These are phyloP conservation scores for Rhodamnia argentea DNA, from an alignment of 345 rosid species.

Conservation along the genomic window DNA sequence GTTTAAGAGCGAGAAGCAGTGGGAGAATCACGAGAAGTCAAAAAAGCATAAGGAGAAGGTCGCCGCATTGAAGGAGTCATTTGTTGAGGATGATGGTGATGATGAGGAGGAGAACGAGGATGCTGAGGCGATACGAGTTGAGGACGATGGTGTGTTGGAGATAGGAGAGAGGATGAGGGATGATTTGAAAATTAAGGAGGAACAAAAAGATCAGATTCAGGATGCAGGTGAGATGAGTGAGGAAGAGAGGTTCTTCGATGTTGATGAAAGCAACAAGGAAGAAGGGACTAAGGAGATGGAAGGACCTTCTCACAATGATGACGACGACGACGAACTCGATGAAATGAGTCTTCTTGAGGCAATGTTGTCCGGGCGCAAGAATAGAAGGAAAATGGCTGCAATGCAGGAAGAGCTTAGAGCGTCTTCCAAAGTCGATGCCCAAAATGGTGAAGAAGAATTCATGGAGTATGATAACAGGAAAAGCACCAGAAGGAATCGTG, in stretches of 20 bases:
- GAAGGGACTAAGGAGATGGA: background rate
- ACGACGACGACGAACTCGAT: slow-evolving; percentile 25
- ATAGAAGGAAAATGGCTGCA: slow-evolving; percentile 18
- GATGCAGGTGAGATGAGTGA: slow-evolving; percentile 6
- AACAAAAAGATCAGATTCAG: slow-evolving; percentile 8
- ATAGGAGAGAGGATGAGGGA: slow-evolving; percentile 35
- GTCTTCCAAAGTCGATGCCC: slow-evolving; percentile 7
- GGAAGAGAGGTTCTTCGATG: background rate
- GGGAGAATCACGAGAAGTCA: slow-evolving; percentile 96
- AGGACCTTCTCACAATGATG: slow-evolving; percentile 6
- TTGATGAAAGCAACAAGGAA: background rate
- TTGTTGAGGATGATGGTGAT: slow-evolving; percentile 21
- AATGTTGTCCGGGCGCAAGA: slow-evolving; percentile 49
- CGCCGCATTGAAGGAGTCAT: slow-evolving; percentile 55
- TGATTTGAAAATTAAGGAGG: slow-evolving; percentile 17
- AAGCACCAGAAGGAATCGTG: slow-evolving; percentile 32
- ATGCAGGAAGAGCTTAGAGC: slow-evolving; percentile 15
- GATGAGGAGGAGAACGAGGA: slow-evolving; percentile 6
- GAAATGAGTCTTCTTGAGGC: slow-evolving; percentile 59
- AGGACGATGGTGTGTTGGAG: slow-evolving; percentile 26
- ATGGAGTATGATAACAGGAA: slow-evolving; percentile 36
- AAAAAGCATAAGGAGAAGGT: slow-evolving; percentile 96
- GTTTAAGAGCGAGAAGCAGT: slow-evolving; percentile 90
- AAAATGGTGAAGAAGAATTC: slow-evolving; percentile 29
- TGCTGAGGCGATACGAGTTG: background rate